These are phyloP conservation scores for Erythrophleum ivorense DNA, from an alignment of 331 rosid species.

Conservation along the genomic window DNA sequence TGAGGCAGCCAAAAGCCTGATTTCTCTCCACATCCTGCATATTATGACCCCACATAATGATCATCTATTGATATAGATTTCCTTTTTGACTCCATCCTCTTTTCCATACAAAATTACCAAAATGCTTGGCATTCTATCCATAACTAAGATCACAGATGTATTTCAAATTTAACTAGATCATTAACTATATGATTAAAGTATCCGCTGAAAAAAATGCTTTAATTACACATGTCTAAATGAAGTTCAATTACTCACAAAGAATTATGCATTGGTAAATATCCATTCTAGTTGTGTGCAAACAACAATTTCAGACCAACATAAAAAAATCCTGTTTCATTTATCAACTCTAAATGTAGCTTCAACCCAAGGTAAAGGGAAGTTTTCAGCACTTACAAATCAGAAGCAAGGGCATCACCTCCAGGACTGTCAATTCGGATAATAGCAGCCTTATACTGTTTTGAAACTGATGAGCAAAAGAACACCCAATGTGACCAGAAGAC, in stretches of 20 bases:
- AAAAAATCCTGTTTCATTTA: constrained; percentile 9
- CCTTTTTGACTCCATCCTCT: not conserved
- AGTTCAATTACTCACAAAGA: not conserved
- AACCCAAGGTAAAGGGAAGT: constrained; percentile 1
- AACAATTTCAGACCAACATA: constrained; percentile 20
- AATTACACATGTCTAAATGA: constrained; percentile 23
- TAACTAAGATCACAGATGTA: constrained; percentile 28
- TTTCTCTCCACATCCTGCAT: constrained; percentile 98
- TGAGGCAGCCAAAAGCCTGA: constrained; percentile 88
- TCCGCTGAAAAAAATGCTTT: constrained; percentile 9
- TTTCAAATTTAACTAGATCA: constrained; percentile 31
- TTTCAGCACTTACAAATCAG: constrained; percentile 86
- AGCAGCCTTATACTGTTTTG: constrained; percentile 82
- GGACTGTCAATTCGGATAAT: constrained; percentile 95
- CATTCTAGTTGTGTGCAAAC: constrained; percentile 29
- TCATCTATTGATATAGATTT: constrained; percentile 10
- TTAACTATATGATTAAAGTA: not conserved
- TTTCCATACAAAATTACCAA: constrained; percentile 19
- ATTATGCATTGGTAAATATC: constrained; percentile 26
- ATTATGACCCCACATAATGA: constrained; percentile 37
- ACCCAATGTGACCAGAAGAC: constrained; percentile 30
- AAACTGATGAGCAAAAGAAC: constrained; percentile 55
- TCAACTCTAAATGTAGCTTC: constrained; percentile 4
- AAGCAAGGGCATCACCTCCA: constrained; percentile 99
- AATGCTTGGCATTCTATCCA: constrained; percentile 34